Evolutionary conservation across 2,329 filamentous ascomycete genomes (phyloP).

Genomic region (Chrysosporium queenslandicum): DNA sequence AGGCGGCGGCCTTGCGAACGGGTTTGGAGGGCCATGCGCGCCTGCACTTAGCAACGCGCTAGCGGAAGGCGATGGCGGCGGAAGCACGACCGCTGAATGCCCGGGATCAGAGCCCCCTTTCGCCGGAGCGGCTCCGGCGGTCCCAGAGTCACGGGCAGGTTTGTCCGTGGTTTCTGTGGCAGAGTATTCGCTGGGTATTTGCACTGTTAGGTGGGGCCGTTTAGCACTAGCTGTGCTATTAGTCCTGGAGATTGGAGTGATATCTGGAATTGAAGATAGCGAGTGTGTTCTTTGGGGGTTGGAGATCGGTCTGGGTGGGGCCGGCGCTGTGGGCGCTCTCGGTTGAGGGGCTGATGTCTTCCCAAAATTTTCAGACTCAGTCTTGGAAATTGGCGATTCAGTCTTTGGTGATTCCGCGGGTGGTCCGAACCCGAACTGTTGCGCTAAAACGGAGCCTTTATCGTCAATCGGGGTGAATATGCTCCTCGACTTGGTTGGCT

Average conservation of each 20-base stretch:
- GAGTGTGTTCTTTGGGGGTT: constrained; percentile 42
- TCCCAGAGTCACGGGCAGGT: constrained; percentile 50
- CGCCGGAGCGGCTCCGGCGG: constrained; percentile 49
- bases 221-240: constrained; percentile 63
- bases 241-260: constrained; percentile 65
- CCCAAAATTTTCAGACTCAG: constrained; percentile 25
- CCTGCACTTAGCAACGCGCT: constrained; percentile 80
- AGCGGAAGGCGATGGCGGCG: constrained; percentile 84
- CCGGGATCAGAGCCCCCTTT: constrained; percentile 45
- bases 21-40: constrained; percentile 85
- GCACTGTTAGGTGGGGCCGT: constrained; percentile 77
- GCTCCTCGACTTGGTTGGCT: constrained; percentile 64
- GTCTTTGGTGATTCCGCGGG: constrained; percentile 42
- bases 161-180: constrained; percentile 66
- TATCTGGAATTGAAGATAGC: constrained; percentile 56
- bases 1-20: constrained; percentile 78
- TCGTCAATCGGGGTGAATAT: constrained; percentile 98
- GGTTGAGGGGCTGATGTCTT: constrained; percentile 39
- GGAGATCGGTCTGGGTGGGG: constrained; percentile 40
- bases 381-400: constrained; percentile 27
- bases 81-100: constrained; percentile 66
- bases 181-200: constrained; percentile 86
- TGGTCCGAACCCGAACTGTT: constrained; percentile 62
- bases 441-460: constrained; percentile 74
- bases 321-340: constrained; percentile 20